Base-by-base conservation (phyloP, 305 asterid genomes). In the Coffea humblotiana region DNA sequence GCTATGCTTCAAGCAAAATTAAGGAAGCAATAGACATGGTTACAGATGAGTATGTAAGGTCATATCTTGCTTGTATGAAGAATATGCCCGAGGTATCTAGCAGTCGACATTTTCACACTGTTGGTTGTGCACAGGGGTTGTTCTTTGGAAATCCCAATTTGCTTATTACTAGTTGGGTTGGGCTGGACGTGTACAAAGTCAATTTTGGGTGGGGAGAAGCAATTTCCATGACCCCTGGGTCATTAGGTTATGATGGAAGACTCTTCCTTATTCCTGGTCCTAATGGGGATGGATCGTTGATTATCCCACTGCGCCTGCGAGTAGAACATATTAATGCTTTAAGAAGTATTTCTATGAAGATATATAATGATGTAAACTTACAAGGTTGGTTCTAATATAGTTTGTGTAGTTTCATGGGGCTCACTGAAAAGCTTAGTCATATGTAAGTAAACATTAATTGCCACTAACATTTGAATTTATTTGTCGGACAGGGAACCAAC, bases 1-100 rank as follows among this genome's bases (percentile, higher is more conserved):
- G 94, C 21, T 81, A 80, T 27, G 85, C 89, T 0, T 88, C 89
- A 1, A 51, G 89, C 32, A 82, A 67, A 35, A 84, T 91, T 63
- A 73, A 91, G 27, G 88, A 85, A 32, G 90, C 88, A 6, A 81
- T 89, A 6, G 85, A 83, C 4, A 54, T 47, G 0, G 91, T 89
- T 0, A 77, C 76, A 0, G 48, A 45, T 29, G 84, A 82, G 70
- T 82, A 77, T 67, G 63, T 82, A 8, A 69, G 80, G 18, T 48
- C 68, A 3, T 76, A 72, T 4, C 61, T 81, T 21, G 67, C 14
- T 1, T 81, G 79, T 81, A 70, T 74, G 37, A 77, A 81, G 29
- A 35, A 71, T 15, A 74, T 69, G 5, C 60, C 51, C 3, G 56
- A 81, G 16, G 45, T 80, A 7, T 49, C 83, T 0, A 76, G 49